phyloP scores from a whole-genome alignment of 768 basidiomycete species.

The Mycena indigotica region DNA sequence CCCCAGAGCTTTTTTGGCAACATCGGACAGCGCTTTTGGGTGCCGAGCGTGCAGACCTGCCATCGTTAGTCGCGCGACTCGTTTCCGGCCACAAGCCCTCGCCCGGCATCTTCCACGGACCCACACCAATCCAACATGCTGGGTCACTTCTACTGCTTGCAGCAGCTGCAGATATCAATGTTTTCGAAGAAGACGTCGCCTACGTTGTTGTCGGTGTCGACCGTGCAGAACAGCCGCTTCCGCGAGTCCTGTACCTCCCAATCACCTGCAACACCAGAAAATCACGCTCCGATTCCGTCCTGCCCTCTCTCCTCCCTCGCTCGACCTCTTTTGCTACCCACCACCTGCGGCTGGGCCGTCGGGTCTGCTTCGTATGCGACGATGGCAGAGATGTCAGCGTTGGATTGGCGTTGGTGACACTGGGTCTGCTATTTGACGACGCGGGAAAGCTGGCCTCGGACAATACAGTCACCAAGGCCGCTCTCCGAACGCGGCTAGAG shows the following conservation, averaged over 20 bases:
- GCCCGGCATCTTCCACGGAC: background rate
- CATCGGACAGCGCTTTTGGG: slow-evolving; percentile 52
- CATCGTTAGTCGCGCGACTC: slow-evolving; percentile 41
- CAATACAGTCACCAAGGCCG: slow-evolving; percentile 49
- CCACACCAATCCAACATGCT: slow-evolving; percentile 38
- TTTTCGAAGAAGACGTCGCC: slow-evolving; percentile 16
- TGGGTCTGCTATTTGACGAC: slow-evolving; percentile 62
- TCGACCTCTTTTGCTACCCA: slow-evolving; percentile 48
- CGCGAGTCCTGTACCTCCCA: slow-evolving; percentile 24
- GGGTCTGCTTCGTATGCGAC: slow-evolving; percentile 55
- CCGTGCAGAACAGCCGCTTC: background rate
- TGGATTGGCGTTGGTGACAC: slow-evolving; percentile 61
- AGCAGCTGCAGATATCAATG: slow-evolving; percentile 29
- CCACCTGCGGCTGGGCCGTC: slow-evolving; percentile 37
- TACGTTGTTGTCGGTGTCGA: slow-evolving; percentile 32
- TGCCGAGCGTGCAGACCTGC: slow-evolving; percentile 51
- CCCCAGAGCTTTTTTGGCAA: slow-evolving; percentile 71
- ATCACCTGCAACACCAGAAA: slow-evolving; percentile 55
- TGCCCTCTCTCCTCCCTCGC: slow-evolving; percentile 50
- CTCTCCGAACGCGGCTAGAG: slow-evolving; percentile 74
- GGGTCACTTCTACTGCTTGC: slow-evolving; percentile 46
- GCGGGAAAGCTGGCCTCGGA: slow-evolving; percentile 36
- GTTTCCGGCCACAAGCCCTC: slow-evolving; percentile 3
- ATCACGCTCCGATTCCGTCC: slow-evolving; percentile 48
- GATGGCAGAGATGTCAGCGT: slow-evolving; percentile 64